Conservation (phyloP, 2,329 filamentous ascomycete genomes). For the Cryphonectria nitschkei region DNA sequence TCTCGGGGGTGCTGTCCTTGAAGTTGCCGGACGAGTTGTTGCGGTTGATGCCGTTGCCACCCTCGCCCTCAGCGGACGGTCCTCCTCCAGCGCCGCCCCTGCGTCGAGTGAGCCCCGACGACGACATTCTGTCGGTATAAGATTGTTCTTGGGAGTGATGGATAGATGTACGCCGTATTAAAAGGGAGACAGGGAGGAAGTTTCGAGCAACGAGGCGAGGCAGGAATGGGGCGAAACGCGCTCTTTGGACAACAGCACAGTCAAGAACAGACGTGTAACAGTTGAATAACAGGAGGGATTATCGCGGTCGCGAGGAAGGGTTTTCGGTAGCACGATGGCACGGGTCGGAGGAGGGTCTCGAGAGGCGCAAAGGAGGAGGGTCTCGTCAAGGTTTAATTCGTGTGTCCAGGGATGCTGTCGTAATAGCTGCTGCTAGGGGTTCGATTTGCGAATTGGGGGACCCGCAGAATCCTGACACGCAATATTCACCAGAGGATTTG, state of each 20-base stretch:
- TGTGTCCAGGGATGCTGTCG: conserved; percentile 13
- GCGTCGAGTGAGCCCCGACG: conserved; percentile 64
- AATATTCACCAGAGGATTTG: background rate
- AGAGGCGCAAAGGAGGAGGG: conserved; percentile 6
- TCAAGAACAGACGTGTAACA: background rate
- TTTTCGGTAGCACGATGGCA: background rate
- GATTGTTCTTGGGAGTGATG: background rate
- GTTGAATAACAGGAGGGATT: background rate
- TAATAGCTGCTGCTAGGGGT: conserved; percentile 9
- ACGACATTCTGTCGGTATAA: conserved; percentile 33
- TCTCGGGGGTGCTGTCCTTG: conserved; percentile 65
- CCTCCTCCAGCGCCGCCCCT: conserved; percentile 69
- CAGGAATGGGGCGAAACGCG: conserved; percentile 7
- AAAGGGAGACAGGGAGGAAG: conserved; percentile 11
- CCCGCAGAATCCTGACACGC: conserved; percentile 7
- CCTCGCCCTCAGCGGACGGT: conserved; percentile 55
- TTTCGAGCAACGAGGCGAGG: background rate
- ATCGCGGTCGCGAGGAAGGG: background rate
- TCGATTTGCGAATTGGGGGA: background rate
- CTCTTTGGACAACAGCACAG: background rate
- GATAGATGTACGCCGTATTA: background rate
- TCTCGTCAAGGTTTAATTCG: conserved; percentile 6
- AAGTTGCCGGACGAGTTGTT: conserved; percentile 59
- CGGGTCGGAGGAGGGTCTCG: conserved; percentile 2
- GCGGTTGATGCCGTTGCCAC: conserved; percentile 55